Conservation (phyloP, 208 protist genomes). For the Histomonas meleagridis region DNA sequence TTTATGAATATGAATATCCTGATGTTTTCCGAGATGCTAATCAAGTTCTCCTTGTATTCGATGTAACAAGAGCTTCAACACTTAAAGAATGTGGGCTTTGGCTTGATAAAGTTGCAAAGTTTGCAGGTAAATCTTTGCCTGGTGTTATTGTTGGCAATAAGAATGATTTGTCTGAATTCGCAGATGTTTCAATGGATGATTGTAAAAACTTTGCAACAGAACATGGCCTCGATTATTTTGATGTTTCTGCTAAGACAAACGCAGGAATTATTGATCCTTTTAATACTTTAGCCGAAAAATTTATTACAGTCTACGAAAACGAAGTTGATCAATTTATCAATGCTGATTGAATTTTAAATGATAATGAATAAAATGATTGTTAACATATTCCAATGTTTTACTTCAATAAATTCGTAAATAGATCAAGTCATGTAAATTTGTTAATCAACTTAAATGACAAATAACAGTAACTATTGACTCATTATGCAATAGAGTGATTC, state of each 20-base stretch:
- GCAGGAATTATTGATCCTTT: conserved; percentile 2
- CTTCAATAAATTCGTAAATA: no score
- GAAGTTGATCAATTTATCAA: conserved; percentile 24
- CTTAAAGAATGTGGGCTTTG: conserved; percentile 17
- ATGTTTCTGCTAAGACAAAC: conserved; percentile 36
- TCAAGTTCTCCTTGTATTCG: conserved; percentile 30
- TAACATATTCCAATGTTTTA: no score
- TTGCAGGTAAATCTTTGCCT: neutral
- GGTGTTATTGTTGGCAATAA: conserved; percentile 35
- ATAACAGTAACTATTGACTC: no score
- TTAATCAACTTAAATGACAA: no score
- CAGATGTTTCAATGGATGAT: conserved; percentile 18
- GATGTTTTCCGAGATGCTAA: conserved; percentile 33
- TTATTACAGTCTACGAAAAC: conserved; percentile 32
- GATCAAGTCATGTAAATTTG: no score
- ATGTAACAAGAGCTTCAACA: neutral
- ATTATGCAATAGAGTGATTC: no score
- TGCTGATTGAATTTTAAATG: conserved; percentile 33
- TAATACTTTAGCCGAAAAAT: neutral
- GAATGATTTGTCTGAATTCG: conserved; percentile 11
- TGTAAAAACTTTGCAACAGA: neutral
- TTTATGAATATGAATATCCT: conserved; percentile 35
- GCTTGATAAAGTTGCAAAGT: conserved; percentile 30
- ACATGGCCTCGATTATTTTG: neutral
- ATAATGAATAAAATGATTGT: no score